phyloP scores from a whole-genome alignment of 225 moss, liverwort and hornwort species.

The Antitrichia curtipendula region DNA sequence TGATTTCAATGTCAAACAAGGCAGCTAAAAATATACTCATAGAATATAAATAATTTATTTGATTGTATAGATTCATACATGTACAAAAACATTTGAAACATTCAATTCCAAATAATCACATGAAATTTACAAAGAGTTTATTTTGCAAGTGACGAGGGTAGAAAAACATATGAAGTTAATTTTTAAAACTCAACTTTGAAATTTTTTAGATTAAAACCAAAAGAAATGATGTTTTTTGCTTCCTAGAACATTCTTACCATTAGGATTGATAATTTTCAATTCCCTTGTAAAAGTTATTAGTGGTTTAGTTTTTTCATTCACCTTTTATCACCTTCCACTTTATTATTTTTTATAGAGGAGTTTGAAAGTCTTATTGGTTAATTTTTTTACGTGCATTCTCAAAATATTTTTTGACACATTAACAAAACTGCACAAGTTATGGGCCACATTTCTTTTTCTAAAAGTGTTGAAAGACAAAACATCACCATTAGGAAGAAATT shows the following conservation, averaged over 20 bases:
- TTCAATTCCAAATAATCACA: neutral
- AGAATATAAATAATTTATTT: neutral
- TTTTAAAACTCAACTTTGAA: neutral
- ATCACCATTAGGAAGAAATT: neutral
- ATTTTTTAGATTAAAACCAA: neutral
- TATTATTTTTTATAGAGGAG: neutral
- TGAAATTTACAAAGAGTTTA: neutral
- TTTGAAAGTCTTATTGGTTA: neutral
- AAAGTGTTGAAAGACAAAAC: neutral
- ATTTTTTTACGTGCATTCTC: neutral
- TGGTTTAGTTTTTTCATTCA: neutral
- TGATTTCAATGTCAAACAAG: neutral
- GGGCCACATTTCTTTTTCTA: neutral
- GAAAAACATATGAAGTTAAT: neutral
- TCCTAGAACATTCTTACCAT: neutral
- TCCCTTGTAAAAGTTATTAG: neutral
- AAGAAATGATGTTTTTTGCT: neutral
- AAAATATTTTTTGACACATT: neutral
- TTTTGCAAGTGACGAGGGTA: neutral
- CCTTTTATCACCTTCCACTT: neutral
- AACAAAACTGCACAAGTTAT: neutral
- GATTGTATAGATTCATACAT: neutral
- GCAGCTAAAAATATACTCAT: neutral
- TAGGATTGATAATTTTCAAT: neutral
- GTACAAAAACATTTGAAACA: neutral